Base-by-base conservation (phyloP, 768 basidiomycete genomes). In the Termitomyces sp. region DNA sequence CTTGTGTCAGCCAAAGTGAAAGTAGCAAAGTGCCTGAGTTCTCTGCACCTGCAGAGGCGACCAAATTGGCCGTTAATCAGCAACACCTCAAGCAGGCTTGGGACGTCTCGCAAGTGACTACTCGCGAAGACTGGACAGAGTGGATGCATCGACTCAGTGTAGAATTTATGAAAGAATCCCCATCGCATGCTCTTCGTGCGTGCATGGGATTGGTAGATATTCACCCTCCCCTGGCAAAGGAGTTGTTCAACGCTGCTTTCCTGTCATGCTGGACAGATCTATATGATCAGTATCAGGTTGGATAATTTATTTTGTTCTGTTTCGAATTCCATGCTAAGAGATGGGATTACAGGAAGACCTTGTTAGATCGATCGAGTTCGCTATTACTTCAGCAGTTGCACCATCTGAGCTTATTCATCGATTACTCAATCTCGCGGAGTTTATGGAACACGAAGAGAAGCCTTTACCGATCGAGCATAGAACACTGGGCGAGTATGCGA, bases 381-480 rank as follows among this genome's bases (percentile, higher is more conserved):
- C 96, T 4, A 88, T 98, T 60, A 87, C 83, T 0, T 90, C 92
- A 3, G 75, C 79, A 16, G 81, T 75, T 9, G 86, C 92, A 4
- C 92, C 94, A 2, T 80, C 92, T 2, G 96, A 98, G 48, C 79
- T 98, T 30, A 90, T 96, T 20, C 92, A 97, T 68, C 83, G 92
- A 26, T 75, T 98, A 16, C 81, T 99, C 55, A 94, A 94, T 70
- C 81, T 98, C 26, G 94, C 94, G 4, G 97, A 99, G 69, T 98
- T 98, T 70, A 96, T 98, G 92, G 97, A 98, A 70, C 96, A 98
- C 64, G 95, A 98, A 71, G 97, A 98, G 67, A 96, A 96, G 67
- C 83, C 91, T 0, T 78, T 98, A 1, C 94, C 94, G 1, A 97
- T 98, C 59, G 94, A 97, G 64, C 88, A 94, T 64, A 84, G 92